Evolutionary conservation across 164 flowering plant species (phyloP).

Genomic region (Piper longum): DNA sequence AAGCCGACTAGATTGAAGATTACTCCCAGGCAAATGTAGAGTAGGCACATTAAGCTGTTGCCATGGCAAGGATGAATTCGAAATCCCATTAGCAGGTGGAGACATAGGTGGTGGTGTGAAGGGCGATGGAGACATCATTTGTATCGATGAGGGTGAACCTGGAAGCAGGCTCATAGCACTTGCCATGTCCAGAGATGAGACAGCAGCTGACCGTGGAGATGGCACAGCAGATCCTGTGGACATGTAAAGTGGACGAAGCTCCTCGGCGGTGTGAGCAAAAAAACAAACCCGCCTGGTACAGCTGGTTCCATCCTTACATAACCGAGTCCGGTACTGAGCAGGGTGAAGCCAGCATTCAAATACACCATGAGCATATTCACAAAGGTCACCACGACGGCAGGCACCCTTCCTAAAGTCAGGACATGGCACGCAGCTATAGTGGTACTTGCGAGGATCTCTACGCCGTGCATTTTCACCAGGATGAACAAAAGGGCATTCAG

Average conservation of each 20-base stretch:
- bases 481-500: conserved; percentile 52
- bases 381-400: conserved; percentile 60
- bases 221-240: conserved; percentile 87
- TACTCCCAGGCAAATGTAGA: conserved; percentile 81
- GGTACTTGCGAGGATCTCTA: conserved; percentile 70
- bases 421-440: conserved; percentile 89
- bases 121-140: conserved; percentile 58
- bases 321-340: conserved; percentile 83
- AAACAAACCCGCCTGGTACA: conserved; percentile 80
- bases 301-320: conserved; percentile 83
- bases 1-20: conserved; percentile 72
- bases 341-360: conserved; percentile 66
- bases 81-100: conserved; percentile 52
- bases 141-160: conserved; percentile 61
- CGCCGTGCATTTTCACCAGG: conserved; percentile 93
- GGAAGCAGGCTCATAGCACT: conserved; percentile 48
- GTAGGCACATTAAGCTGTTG: conserved; percentile 71
- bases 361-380: conserved; percentile 94
- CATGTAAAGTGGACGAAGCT: conserved; percentile 72
- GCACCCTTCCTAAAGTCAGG: conserved; percentile 85
- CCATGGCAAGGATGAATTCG: conserved; percentile 54
- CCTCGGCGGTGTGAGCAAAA: conserved; percentile 80
- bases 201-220: conserved; percentile 44
- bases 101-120: conserved; percentile 88
- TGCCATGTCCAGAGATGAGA: conserved; percentile 28